phyloP scores from a whole-genome alignment of 176 grass and related monocot species.

The Leersia perrieri region DNA sequence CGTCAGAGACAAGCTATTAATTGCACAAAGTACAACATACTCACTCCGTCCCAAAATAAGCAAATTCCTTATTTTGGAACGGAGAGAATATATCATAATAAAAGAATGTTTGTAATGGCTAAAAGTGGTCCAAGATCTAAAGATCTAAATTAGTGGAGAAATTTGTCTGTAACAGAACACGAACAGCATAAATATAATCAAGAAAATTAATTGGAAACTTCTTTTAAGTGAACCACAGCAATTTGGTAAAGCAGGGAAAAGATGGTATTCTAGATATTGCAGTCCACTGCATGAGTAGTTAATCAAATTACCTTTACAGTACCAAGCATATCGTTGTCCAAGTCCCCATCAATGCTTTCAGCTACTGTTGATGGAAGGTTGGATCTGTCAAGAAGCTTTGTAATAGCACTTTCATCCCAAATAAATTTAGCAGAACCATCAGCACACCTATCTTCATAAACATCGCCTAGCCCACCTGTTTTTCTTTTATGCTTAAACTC shows the following conservation, averaged over 20 bases:
- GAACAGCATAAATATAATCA: neutral
- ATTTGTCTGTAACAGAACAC: constrained; percentile 26
- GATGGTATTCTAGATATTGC: neutral
- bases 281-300: constrained; percentile 25
- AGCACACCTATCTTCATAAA: constrained; percentile 93
- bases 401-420: constrained; percentile 96
- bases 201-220: neutral
- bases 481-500: constrained; percentile 85
- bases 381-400: constrained; percentile 92
- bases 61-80: too few relatives aligned
- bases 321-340: constrained; percentile 97
- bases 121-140: neutral
- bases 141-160: constrained; percentile 1
- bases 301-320: constrained; percentile 78
- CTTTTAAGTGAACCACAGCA: neutral
- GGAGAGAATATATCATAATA: neutral
- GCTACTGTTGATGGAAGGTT: constrained; percentile 70
- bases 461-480: constrained; percentile 89
- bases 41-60: too few relatives aligned
- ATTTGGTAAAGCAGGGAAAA: neutral
- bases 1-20: constrained; percentile 11
- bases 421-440: constrained; percentile 67
- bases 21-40: constrained; percentile 39
- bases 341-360: constrained; percentile 74
- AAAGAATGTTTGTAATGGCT: neutral